Conservation (phyloP, 2,329 filamentous ascomycete genomes). For the Westerdykella sp. region DNA sequence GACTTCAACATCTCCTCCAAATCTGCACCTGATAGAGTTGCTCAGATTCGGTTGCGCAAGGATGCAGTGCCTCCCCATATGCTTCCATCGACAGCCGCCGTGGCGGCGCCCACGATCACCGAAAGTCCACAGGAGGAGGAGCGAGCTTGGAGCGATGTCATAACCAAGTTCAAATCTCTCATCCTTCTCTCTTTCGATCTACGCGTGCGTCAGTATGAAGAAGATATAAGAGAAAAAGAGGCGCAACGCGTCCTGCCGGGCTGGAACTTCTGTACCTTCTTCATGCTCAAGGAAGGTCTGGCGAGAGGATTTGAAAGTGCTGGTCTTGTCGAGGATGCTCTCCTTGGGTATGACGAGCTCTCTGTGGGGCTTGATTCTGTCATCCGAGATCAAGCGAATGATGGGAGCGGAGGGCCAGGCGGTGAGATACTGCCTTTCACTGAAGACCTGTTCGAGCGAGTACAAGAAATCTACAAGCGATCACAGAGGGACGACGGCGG, state of each 20-base stretch:
- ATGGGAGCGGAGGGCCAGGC: constrained; percentile 59
- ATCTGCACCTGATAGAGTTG: constrained; percentile 65
- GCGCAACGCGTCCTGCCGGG: constrained; percentile 79
- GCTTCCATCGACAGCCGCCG: constrained; percentile 36
- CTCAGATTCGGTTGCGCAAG: constrained; percentile 71
- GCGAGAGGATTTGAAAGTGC: constrained; percentile 94
- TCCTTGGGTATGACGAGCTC: constrained; percentile 92
- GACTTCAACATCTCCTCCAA: constrained; percentile 84
- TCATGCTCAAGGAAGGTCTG: constrained; percentile 92
- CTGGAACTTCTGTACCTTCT: constrained; percentile 99
- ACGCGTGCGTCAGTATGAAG: constrained; percentile 89
- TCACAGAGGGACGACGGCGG: constrained; percentile 13
- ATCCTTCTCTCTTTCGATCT: constrained; percentile 87
- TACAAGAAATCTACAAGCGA: constrained; percentile 15
- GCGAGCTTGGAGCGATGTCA: constrained; percentile 74
- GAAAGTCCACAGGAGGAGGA: constrained; percentile 74
- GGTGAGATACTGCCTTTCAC: constrained; percentile 68
- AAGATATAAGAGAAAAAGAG: constrained; percentile 93
- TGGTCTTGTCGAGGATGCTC: constrained; percentile 87
- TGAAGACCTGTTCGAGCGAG: constrained; percentile 60
- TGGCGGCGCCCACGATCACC: constrained; percentile 30
- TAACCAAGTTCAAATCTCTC: constrained; percentile 77
- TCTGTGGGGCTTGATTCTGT: constrained; percentile 79
- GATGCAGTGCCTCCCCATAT: constrained; percentile 41
- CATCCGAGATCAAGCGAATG: constrained; percentile 63